phyloP scores from a whole-genome alignment of 2,329 filamentous ascomycete species.

The Fusarium sulawesiense region DNA sequence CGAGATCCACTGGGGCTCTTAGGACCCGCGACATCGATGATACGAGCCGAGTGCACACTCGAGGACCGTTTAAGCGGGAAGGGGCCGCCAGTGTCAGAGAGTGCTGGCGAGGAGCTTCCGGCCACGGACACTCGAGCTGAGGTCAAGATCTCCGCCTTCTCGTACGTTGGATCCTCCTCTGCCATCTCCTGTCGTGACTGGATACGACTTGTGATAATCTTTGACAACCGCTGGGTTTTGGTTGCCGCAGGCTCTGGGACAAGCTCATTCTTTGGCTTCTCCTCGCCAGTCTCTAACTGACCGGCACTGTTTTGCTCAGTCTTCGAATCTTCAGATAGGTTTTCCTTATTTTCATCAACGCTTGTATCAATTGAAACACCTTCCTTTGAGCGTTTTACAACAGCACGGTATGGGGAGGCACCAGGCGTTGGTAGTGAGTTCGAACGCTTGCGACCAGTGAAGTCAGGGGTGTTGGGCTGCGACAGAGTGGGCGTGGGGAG shows the following conservation, averaged over 20 bases:
- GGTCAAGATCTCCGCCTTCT: constrained; percentile 69
- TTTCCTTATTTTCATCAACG: constrained; percentile 9
- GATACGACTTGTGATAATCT: constrained; percentile 41
- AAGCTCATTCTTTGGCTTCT: constrained; percentile 11
- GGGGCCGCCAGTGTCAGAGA: constrained; percentile 59
- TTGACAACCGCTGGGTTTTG: constrained; percentile 41
- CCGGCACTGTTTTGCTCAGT: constrained; percentile 6
- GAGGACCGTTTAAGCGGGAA: constrained; percentile 54
- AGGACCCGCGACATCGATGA: constrained; percentile 66
- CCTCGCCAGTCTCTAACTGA: constrained; percentile 11
- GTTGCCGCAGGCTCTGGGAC: constrained; percentile 18
- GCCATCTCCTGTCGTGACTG: constrained; percentile 29
- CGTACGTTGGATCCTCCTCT: constrained; percentile 59
- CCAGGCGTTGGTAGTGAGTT: constrained; percentile 46
- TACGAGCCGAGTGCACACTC: constrained; percentile 67
- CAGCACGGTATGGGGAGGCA: constrained; percentile 40
- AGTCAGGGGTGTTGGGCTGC: constrained; percentile 52
- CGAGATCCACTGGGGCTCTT: constrained; percentile 64
- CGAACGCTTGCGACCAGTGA: constrained; percentile 50
- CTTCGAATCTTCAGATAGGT: constrained; percentile 17
- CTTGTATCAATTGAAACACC: neutral
- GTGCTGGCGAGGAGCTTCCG: constrained; percentile 62
- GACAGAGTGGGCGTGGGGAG: constrained; percentile 51
- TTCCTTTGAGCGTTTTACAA: constrained; percentile 28
- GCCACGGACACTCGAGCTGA: constrained; percentile 67